Percentiles rank a stretch among this genome's conserved stretches.
Conservation (phyloP, 768 basidiomycete species). For the Xerocomus spinulosus region DNA sequence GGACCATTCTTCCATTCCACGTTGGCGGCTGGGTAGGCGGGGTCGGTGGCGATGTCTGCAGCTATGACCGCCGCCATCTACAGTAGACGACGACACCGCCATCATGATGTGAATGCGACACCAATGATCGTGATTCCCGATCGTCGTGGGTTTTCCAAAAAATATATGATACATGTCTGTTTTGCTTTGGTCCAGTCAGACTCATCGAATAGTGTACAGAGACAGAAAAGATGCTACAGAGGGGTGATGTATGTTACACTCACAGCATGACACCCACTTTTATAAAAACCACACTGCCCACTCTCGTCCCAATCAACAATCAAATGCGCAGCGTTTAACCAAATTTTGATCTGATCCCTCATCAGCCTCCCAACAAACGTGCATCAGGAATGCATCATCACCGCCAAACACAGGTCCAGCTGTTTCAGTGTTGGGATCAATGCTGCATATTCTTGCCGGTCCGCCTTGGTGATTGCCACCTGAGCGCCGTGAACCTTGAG, state of each 20-base stretch:
- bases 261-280: background rate
- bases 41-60: too few species aligned
- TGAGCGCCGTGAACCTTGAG: slow-evolving; percentile 12
- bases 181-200: too few species aligned
- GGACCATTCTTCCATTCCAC: too few species aligned
- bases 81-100: too few species aligned
- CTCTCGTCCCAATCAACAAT: background rate
- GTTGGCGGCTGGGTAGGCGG: too few species aligned
- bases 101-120: too few species aligned
- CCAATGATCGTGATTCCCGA: too few species aligned
- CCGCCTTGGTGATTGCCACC: slow-evolving; percentile 13
- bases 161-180: too few species aligned
- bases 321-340: background rate
- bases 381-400: slow-evolving; percentile 2
- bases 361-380: background rate
- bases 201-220: background rate
- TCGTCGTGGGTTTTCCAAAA: too few species aligned
- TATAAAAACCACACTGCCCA: background rate
- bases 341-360: background rate
- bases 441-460: slow-evolving; percentile 7
- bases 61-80: too few species aligned
- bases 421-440: slow-evolving; percentile 18
- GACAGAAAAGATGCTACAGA: background rate
- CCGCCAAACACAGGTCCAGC: slow-evolving; percentile 12
- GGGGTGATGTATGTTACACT: background rate